Evolutionary conservation across 2,329 filamentous ascomycete species (phyloP).

Genomic region (Apiospora saccharicola): DNA sequence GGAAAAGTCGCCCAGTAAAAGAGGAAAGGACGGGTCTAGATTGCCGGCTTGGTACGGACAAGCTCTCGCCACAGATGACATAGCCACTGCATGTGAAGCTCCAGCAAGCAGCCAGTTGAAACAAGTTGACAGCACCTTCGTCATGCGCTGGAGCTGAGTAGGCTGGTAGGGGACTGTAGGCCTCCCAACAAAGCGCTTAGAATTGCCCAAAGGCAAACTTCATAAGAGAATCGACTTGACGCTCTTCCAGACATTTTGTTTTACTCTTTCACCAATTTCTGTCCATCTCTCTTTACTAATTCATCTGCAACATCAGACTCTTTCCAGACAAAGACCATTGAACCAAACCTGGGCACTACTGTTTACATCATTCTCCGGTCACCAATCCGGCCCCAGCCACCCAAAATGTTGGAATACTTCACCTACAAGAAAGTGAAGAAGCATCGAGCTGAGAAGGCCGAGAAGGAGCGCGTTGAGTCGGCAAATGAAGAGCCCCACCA

Average conservation of each 20-base stretch:
- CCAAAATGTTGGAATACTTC: constrained; percentile 69
- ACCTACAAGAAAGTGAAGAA: constrained; percentile 70
- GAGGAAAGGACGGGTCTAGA: constrained; percentile 1
- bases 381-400: neutral
- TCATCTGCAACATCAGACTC: neutral
- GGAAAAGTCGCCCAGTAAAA: neutral
- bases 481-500: constrained; percentile 36
- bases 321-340: neutral
- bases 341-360: neutral
- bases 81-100: constrained; percentile 22
- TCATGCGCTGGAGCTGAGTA: constrained; percentile 1
- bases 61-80: constrained; percentile 20
- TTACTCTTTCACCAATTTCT: neutral
- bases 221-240: constrained; percentile 8
- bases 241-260: neutral
- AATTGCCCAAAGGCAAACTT: neutral
- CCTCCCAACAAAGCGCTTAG: constrained; percentile 18
- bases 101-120: constrained; percentile 12
- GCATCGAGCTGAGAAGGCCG: constrained; percentile 58
- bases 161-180: neutral
- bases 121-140: neutral
- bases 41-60: constrained; percentile 9
- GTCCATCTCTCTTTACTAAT: neutral
- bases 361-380: constrained; percentile 9
- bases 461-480: constrained; percentile 37